Evolutionary conservation across 2,329 filamentous ascomycete species (phyloP), one percentile per base, ranked within the genome.

Genomic region (Cordyceps javanica): DNA sequence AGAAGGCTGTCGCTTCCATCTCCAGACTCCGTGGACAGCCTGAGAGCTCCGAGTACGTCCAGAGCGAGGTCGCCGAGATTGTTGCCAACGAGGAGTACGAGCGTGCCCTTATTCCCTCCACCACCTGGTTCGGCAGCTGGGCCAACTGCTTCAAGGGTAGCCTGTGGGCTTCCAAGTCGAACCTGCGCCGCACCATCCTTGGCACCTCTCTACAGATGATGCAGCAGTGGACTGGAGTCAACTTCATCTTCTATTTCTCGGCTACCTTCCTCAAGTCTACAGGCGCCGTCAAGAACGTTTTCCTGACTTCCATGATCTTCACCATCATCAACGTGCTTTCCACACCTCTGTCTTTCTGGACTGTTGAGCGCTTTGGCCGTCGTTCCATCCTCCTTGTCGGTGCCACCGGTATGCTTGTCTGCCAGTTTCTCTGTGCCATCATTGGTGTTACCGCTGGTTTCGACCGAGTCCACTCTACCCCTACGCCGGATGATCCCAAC

Each of bases 241-340:
- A 96, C 81, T 95, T 93, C 75, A 90, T 94, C 79, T 94, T 92
- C 79, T 89, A 90, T 77, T 90, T 87, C 77, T 90, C 89, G 36
- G 91, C 89, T 34, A 84, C 88, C 60, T 95, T 96, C 84, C 89
- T 96, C 76, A 75, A 88, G 74, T 85, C 86, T 25, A 86, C 88
- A 30, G 87, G 87, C 64, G 88, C 88, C 66, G 90, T 95, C 67
- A 64, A 70, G 61, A 87, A 96, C 78, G 79, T 83, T 44, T 96
- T 96, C 82, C 72, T 95, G 65, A 91, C 94, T 70, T 88, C 86
- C 59, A 80, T 96, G 69, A 82, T 96, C 76, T 93, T 90, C 72
- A 94, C 89, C 62, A 82, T 94, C 55, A 89, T 96, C 78, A 96
- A 96, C 76, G 89, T 94, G 61, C 81, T 75, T 74, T 93, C 89